Evolutionary conservation across 1,139 yeast genomes (phyloP).

Genomic region (Suhomyces bolitotheri): DNA sequence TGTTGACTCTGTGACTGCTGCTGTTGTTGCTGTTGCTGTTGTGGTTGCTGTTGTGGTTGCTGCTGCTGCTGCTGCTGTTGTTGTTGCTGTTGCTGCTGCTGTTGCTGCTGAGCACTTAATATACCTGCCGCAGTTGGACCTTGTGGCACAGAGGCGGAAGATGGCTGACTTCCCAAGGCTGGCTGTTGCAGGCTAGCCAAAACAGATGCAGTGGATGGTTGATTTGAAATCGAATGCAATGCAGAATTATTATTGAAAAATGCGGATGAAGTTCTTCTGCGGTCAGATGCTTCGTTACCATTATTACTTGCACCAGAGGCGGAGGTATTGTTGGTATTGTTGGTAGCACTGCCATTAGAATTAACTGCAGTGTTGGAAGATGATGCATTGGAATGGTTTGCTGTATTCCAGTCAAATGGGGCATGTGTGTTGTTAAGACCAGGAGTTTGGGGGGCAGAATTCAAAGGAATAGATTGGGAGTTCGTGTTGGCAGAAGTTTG

Average conservation of each 20-base stretch:
- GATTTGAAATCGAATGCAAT: constrained; percentile 13
- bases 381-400: constrained; percentile 7
- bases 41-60: constrained; percentile 1
- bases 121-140: constrained; percentile 22
- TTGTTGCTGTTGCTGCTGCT: constrained; percentile 13
- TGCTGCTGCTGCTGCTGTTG: constrained; percentile 12
- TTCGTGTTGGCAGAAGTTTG: constrained; percentile 8
- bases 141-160: constrained; percentile 10
- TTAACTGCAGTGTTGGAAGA: constrained; percentile 11
- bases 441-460: constrained; percentile 42
- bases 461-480: constrained; percentile 14
- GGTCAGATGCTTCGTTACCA: constrained; percentile 16
- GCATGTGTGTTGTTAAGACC: constrained; percentile 24
- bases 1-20: constrained; percentile 1
- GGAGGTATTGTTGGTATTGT: constrained; percentile 7
- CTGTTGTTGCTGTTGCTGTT: constrained; percentile 1
- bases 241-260: constrained; percentile 30
- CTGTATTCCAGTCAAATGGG: constrained; percentile 17
- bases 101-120: constrained; percentile 14
- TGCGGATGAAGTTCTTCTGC: constrained; percentile 39
- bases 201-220: constrained; percentile 11
- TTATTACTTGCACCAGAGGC: constrained; percentile 4
- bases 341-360: constrained; percentile 7
- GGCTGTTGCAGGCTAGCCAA: constrained; percentile 14
- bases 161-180: constrained; percentile 8